Evolutionary conservation across 164 flowering plant species (phyloP).

Genomic region (Dillenia suffruticosa): DNA sequence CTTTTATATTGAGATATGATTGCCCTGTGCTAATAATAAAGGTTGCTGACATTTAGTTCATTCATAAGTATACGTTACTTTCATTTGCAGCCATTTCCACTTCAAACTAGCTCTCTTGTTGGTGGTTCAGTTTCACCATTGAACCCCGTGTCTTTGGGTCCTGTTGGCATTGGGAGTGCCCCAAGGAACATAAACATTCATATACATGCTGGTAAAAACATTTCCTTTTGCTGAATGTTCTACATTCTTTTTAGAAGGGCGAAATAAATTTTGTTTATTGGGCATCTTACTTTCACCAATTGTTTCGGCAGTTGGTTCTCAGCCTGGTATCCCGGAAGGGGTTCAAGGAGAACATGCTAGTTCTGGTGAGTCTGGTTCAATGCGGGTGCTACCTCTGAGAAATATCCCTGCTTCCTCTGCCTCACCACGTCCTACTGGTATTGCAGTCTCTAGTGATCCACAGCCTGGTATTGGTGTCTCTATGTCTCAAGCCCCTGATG

Average conservation of each 20-base stretch:
- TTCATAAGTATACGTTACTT: not conserved
- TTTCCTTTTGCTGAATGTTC: not conserved
- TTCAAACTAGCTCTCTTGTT: conserved; percentile 75
- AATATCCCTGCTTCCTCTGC: conserved; percentile 35
- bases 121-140: conserved; percentile 35
- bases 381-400: conserved; percentile 24
- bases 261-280: conserved; percentile 11
- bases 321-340: conserved; percentile 42
- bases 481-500: conserved; percentile 29
- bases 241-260: not conserved
- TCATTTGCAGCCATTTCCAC: conserved; percentile 80
- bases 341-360: conserved; percentile 26
- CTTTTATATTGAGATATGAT: too few species aligned
- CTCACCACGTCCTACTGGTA: conserved; percentile 25
- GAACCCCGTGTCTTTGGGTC: conserved; percentile 37
- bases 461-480: conserved; percentile 29
- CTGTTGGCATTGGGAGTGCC: conserved; percentile 56
- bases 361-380: conserved; percentile 28
- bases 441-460: conserved; percentile 19
- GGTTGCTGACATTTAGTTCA: not conserved
- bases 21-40: too few species aligned
- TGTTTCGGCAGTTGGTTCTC: conserved; percentile 47
- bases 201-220: conserved; percentile 74
- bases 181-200: conserved; percentile 87
- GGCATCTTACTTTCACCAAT: conserved; percentile 48